Conservation (phyloP, 495 filamentous ascomycete species). For the Daldinia decipiens region DNA sequence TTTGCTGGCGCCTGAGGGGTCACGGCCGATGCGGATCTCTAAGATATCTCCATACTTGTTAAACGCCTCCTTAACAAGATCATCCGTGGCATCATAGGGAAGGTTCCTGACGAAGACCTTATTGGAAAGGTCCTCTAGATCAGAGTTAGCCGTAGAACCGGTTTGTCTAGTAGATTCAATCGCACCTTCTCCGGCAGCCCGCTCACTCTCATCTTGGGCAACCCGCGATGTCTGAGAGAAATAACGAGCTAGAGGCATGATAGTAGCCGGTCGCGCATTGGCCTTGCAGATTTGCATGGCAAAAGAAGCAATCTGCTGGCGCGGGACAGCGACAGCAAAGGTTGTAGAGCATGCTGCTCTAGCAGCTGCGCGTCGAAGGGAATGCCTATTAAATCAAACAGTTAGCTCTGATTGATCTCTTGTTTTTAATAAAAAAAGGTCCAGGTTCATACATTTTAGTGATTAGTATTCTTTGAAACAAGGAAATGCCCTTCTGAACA, state of each 20-base stretch:
- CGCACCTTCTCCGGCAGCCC: neutral
- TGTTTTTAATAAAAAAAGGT: neutral
- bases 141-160: no score
- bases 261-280: slow-evolving; percentile 29
- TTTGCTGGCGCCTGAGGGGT: slow-evolving; percentile 82
- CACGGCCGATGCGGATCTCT: slow-evolving; percentile 66
- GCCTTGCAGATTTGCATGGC: slow-evolving; percentile 43
- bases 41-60: slow-evolving; percentile 71
- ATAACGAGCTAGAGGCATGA: slow-evolving; percentile 46
- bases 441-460: neutral
- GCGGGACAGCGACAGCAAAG: slow-evolving; percentile 54
- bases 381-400: slow-evolving; percentile 55
- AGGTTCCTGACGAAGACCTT: slow-evolving; percentile 84
- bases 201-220: slow-evolving; percentile 33
- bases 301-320: slow-evolving; percentile 50
- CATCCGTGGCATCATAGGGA: slow-evolving; percentile 80
- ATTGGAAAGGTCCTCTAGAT: neutral
- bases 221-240: slow-evolving; percentile 50
- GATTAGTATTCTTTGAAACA: neutral
- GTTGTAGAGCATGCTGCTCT: slow-evolving; percentile 65
- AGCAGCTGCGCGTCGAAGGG: slow-evolving; percentile 65
- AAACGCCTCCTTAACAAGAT: slow-evolving; percentile 75
- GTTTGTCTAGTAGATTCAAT: no score
- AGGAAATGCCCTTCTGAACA: neutral
- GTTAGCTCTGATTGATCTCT: slow-evolving; percentile 21